These are phyloP conservation scores for Schizothecium vesticola DNA, from an alignment of 495 filamentous ascomycete genomes.

Conservation along the genomic window DNA sequence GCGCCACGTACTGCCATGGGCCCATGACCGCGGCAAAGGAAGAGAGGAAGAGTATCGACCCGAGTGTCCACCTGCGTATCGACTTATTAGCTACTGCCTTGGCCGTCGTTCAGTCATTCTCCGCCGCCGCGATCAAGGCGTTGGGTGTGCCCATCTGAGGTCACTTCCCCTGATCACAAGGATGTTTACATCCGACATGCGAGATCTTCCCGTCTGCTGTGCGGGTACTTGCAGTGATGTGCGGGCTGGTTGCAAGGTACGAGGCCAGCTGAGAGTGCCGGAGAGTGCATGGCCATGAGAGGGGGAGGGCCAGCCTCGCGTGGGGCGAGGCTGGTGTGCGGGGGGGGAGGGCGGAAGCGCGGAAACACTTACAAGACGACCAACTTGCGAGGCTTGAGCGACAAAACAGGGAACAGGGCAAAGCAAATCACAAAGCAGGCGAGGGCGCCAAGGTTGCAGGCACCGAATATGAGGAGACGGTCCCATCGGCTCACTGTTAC, in stretches of 20 bases:
- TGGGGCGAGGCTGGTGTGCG: background rate
- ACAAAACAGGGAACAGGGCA: slow-evolving; percentile 68
- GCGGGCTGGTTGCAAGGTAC: background rate
- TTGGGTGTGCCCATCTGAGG: background rate
- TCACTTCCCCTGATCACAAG: background rate
- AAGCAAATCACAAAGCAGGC: slow-evolving; percentile 93
- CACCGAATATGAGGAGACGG: slow-evolving; percentile 83
- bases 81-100: background rate
- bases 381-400: slow-evolving; percentile 84
- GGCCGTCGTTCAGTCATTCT: slow-evolving; percentile 13
- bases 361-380: slow-evolving; percentile 79
- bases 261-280: background rate
- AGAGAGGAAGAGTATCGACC: slow-evolving; percentile 80
- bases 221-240: slow-evolving; percentile 11
- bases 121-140: slow-evolving; percentile 12
- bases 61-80: slow-evolving; percentile 78
- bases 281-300: background rate
- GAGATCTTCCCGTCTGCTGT: slow-evolving; percentile 11
- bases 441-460: slow-evolving; percentile 83
- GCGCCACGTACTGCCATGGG: slow-evolving; percentile 70
- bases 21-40: slow-evolving; percentile 96
- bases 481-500: slow-evolving; percentile 94
- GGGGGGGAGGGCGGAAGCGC: slow-evolving; percentile 1
- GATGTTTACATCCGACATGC: slow-evolving; percentile 9
- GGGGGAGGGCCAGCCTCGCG: background rate